These are phyloP conservation scores for Cicer yamashitae DNA, from an alignment of 306 rosid species.

Conservation along the genomic window DNA sequence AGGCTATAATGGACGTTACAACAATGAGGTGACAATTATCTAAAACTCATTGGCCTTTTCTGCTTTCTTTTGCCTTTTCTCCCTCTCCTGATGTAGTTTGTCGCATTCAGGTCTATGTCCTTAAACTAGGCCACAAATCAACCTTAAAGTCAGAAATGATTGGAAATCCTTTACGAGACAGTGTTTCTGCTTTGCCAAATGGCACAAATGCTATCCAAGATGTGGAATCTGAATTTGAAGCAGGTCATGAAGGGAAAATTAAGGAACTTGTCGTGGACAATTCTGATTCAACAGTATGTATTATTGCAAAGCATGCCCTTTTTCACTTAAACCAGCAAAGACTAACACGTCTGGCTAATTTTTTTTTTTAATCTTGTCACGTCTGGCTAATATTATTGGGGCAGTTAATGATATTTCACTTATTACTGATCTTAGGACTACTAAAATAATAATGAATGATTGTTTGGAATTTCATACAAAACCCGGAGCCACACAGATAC, in stretches of 20 bases:
- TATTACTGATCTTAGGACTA: slow-evolving; percentile 14
- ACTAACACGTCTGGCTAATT: not conserved
- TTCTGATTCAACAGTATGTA: slow-evolving; percentile 62
- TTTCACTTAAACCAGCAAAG: slow-evolving; percentile 31
- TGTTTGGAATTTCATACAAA: slow-evolving; percentile 25
- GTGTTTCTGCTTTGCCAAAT: slow-evolving; percentile 71
- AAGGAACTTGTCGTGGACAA: slow-evolving; percentile 82
- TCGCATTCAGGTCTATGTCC: slow-evolving; percentile 72
- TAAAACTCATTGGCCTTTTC: slow-evolving; percentile 17
- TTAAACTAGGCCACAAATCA: slow-evolving; percentile 93
- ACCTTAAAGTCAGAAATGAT: slow-evolving; percentile 74
- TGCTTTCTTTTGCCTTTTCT: slow-evolving; percentile 30
- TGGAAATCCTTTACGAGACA: slow-evolving; percentile 65
- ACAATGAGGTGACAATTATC: slow-evolving; percentile 70
- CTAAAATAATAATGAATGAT: slow-evolving; percentile 9
- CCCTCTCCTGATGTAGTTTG: slow-evolving; percentile 40
- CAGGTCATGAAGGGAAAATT: slow-evolving; percentile 75
- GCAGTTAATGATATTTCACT: slow-evolving; percentile 25
- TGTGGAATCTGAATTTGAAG: slow-evolving; percentile 73
- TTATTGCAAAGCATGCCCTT: slow-evolving; percentile 18
- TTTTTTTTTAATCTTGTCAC: not conserved
- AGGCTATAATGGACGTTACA: slow-evolving; percentile 93
- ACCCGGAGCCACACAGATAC: not conserved
- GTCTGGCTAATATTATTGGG: slow-evolving; percentile 14
- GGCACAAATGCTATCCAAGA: slow-evolving; percentile 76